phyloP scores from a whole-genome alignment of 768 basidiomycete species.

The Serendipita sp. region DNA sequence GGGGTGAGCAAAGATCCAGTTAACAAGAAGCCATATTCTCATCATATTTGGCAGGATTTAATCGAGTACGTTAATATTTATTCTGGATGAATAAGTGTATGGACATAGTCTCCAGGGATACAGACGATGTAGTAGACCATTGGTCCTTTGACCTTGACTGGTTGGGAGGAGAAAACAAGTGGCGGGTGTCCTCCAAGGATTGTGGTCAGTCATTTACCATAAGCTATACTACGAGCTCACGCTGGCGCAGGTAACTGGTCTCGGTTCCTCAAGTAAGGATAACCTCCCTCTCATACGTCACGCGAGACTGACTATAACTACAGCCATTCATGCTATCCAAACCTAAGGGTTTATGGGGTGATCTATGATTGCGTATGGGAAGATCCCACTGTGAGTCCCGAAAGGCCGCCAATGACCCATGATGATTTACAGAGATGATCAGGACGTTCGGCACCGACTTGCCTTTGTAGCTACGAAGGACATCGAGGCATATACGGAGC shows the following conservation, averaged over 20 bases:
- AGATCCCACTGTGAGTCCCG: constrained; percentile 11
- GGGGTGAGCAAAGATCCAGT: constrained; percentile 23
- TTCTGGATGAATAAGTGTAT: no score
- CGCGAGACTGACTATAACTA: constrained; percentile 7
- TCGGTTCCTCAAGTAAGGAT: constrained; percentile 46
- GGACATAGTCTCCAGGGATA: neutral
- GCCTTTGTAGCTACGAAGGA: constrained; percentile 36
- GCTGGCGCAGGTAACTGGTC: constrained; percentile 50
- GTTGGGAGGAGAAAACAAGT: constrained; percentile 25
- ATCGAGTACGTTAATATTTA: no score
- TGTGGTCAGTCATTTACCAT: constrained; percentile 26
- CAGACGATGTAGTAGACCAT: constrained; percentile 24
- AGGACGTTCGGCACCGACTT: constrained; percentile 39
- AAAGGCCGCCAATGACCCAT: neutral
- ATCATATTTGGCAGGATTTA: no score
- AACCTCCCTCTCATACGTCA: neutral
- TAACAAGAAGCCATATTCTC: no score
- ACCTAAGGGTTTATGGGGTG: constrained; percentile 38
- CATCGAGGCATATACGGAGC: constrained; percentile 37
- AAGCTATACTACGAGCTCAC: neutral
- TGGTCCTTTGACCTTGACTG: constrained; percentile 55
- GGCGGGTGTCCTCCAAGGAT: constrained; percentile 39
- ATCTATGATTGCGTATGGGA: constrained; percentile 44
- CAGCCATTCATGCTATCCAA: constrained; percentile 56
- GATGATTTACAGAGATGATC: neutral